phyloP scores from a whole-genome alignment of 2,329 filamentous ascomycete genomes.

The Elsinoe ampelina region DNA sequence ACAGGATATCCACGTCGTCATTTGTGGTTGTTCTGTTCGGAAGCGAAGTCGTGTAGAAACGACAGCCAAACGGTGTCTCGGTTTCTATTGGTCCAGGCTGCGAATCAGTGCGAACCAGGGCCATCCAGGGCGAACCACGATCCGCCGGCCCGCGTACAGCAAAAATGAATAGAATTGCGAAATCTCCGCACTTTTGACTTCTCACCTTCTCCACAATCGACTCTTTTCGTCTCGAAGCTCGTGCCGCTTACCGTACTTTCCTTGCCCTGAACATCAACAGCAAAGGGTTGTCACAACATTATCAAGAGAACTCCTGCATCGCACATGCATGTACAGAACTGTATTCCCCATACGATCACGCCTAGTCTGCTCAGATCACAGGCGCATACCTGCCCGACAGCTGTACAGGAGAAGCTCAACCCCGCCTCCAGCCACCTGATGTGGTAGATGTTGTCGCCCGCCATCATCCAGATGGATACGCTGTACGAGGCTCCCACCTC shows the following conservation, averaged over 20 bases:
- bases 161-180: not conserved
- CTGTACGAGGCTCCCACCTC: not conserved
- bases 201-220: not conserved
- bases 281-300: not conserved
- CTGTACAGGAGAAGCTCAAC: not conserved
- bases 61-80: not conserved
- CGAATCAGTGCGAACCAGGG: no score
- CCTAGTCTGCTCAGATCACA: not conserved
- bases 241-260: not conserved
- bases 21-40: not conserved
- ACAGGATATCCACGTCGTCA: not conserved
- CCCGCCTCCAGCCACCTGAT: not conserved
- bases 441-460: not conserved
- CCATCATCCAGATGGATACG: not conserved
- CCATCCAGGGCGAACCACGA: not conserved
- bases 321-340: no score
- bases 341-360: no score
- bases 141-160: conserved; percentile 2
- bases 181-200: conserved; percentile 3
- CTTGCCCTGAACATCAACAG: not conserved
- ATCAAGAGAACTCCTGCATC: no score
- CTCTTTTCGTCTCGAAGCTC: not conserved
- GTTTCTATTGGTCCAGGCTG: not conserved
- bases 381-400: not conserved
- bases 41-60: not conserved